Base-by-base conservation (phyloP, 148 eudicot species). In the Amaranthus cruentus region DNA sequence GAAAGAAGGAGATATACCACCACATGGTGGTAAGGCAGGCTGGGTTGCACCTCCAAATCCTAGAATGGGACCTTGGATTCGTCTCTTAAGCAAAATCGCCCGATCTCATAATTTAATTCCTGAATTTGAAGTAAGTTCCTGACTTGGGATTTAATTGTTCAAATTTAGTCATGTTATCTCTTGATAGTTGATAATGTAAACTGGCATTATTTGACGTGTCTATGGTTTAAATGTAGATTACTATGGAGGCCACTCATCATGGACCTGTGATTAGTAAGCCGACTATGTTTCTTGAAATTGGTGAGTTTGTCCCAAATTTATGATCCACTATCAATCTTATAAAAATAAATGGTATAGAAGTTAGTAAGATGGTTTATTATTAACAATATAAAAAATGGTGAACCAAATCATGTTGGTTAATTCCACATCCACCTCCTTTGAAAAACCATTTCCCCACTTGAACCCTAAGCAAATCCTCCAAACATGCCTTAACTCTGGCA, bases 211-310 rank as follows among this genome's bases (percentile, higher is more conserved):
- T 21, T 47, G 52, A 7, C 38, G 47, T 51, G 7, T 62, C 21
- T 60, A 7, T 60, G 11, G 46, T 14, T 68, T 49, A 66, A 56
- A 55, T 82, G 68, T 76, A 91, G 97, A 79, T 91, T 71, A 92
- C 97, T 62, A 84, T 92, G 83, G 97, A 92, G 83, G 97, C 91
- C 74, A 92, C 97, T 74, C 96, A 90, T 86, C 97, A 92, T 81
- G 97, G 97, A 78, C 97, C 97, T 65, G 76, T 81, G 74, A 92
- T 96, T 52, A 87, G 81, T 78, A 92, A 92, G 68, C 96, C 96
- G 9, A 83, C 96, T 47, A 84, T 90, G 97, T 92, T 92, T 79
- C 83, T 88, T 54, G 97, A 92, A 85, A 92, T 90, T 62, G 97
- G 97, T 90, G 78, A 63, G 83, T 72, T 73, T 66, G 42, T 57